Base-by-base conservation (phyloP, 2,329 filamentous ascomycete species). In the Trichoderma sp. region DNA sequence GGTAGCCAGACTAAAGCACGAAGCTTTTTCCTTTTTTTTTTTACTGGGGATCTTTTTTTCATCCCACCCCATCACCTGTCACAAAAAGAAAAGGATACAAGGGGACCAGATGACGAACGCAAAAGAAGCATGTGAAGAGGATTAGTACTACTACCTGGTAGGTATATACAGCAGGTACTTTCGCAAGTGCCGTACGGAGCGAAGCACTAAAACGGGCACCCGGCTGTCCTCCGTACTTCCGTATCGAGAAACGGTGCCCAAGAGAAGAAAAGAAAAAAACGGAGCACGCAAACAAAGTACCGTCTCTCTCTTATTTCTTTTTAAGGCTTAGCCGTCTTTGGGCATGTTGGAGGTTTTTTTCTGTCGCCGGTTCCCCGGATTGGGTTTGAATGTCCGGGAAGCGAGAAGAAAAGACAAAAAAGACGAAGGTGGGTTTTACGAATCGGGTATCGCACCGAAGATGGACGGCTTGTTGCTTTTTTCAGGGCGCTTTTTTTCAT, bases 371-470 rank as follows among this genome's bases (percentile, higher is more conserved):
- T 28, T 15, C 61, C 61, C 61, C 61, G 17, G 61, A 64, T 64
- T 50, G 61, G 62, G 62, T 23, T 53, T 65, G 62, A 65, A 50
- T 30, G 62, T 53, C 39, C 62, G 36, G 62, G 43, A 47, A 63
- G 36, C 23, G 34, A 26, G 59, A 39, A 17, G 15, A 39, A 39
- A 36, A 8, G 13, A 39, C 13, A 39, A 17, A 39, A 39, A 39
- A 39, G 36, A 39, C 4, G 43, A 57, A 58, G 15, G 30, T n/a
- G 32, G 58, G 32, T 13, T 20, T 61, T 50, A 61, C 58, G 58
- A 61, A 61, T 61, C 58, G 58, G 62, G 62, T 65, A 65, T 34
- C 62, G 62, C 62, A 65, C 62, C 39, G 62, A 59, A 34, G 57
- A 34, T 8, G 36, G 57, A 32, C 36, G 15, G 36, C 34, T 36